phyloP scores from a whole-genome alignment of 345 rosid species.

The Angophora floribunda region DNA sequence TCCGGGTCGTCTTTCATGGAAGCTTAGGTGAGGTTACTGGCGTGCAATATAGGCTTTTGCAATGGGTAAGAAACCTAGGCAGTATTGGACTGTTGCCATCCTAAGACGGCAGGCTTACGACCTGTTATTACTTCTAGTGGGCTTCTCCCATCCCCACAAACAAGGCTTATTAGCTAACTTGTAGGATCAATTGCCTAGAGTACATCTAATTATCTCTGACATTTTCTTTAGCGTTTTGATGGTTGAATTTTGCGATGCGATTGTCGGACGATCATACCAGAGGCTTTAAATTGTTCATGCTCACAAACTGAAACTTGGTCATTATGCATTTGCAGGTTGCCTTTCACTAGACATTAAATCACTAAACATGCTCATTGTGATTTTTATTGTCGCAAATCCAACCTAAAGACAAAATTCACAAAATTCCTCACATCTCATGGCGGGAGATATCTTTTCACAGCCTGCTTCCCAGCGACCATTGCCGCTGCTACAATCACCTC shows the following conservation, averaged over 20 bases:
- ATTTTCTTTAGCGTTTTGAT: too few relatives aligned
- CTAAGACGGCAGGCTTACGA: too few relatives aligned
- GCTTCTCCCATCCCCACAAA: too few relatives aligned
- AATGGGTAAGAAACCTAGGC: not conserved
- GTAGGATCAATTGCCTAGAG: too few relatives aligned
- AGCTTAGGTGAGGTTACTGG: not conserved
- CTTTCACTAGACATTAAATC: constrained; percentile 56
- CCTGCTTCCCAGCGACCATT: too few relatives aligned
- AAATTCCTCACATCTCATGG: not conserved
- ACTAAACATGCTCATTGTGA: not conserved
- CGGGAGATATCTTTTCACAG: too few relatives aligned
- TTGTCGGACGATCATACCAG: not conserved
- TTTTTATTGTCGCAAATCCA: not conserved
- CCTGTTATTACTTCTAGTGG: too few relatives aligned
- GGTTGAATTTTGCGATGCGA: not conserved
- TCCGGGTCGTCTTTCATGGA: not conserved
- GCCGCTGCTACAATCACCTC: too few relatives aligned
- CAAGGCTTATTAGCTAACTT: rapidly evolving
- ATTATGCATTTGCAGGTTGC: constrained; percentile 45
- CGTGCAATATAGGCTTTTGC: not conserved
- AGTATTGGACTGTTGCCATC: not conserved
- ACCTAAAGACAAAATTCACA: not conserved
- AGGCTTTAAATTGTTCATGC: not conserved
- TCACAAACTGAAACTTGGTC: not conserved
- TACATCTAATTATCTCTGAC: too few relatives aligned